These are phyloP conservation scores for Spergularia bocconei DNA, from an alignment of 148 eudicot genomes.

Conservation along the genomic window DNA sequence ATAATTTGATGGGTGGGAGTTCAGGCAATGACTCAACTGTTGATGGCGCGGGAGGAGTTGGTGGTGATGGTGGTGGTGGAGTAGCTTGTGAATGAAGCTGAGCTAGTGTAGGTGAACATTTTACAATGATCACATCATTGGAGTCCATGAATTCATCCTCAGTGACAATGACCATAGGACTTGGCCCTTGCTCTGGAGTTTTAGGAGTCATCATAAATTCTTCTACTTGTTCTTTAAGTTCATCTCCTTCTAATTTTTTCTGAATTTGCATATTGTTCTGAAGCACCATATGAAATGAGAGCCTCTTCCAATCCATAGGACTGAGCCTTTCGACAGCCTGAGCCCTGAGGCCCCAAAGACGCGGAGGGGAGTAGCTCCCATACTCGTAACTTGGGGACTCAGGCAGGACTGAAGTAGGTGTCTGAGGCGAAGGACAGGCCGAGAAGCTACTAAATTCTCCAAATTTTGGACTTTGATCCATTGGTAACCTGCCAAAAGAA, in stretches of 20 bases:
- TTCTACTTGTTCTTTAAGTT: constrained; percentile 26
- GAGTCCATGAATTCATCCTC: constrained; percentile 19
- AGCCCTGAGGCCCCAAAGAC: constrained; percentile 63
- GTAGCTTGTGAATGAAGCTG: constrained; percentile 21
- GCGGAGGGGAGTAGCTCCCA: constrained; percentile 52
- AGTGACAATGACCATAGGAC: constrained; percentile 30
- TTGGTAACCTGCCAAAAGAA: constrained; percentile 35
- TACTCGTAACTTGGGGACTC: constrained; percentile 35
- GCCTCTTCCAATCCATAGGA: constrained; percentile 76
- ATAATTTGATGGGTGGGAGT: constrained; percentile 12
- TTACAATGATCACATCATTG: neutral
- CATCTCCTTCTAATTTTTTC: constrained; percentile 21
- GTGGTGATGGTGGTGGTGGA: constrained; percentile 26
- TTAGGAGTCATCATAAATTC: constrained; percentile 12
- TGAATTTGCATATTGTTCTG: constrained; percentile 33
- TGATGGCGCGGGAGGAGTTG: constrained; percentile 17
- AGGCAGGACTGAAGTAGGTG: constrained; percentile 86
- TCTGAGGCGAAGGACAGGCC: constrained; percentile 51
- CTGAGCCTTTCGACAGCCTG: constrained; percentile 68
- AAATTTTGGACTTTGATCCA: constrained; percentile 31
- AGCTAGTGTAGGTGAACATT: constrained; percentile 4
- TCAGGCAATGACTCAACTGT: constrained; percentile 16
- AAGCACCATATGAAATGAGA: constrained; percentile 67
- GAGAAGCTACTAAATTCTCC: constrained; percentile 36
- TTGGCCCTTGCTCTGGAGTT: constrained; percentile 4